These are phyloP conservation scores for Gelatoporia subvermispora DNA, from an alignment of 768 basidiomycete species.

Conservation along the genomic window DNA sequence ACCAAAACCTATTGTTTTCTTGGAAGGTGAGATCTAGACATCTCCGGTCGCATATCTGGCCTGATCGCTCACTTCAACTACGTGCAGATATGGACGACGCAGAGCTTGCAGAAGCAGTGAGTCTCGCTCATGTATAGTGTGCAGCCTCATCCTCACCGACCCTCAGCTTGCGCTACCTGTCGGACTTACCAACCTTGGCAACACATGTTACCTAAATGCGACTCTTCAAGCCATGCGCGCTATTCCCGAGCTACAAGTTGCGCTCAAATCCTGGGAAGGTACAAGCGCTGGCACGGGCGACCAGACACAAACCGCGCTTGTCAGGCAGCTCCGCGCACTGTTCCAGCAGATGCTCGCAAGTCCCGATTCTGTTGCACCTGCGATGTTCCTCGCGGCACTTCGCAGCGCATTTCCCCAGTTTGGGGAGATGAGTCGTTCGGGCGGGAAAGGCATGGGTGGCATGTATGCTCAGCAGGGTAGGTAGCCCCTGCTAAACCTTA, in stretches of 20 bases:
- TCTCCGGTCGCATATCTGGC: neutral
- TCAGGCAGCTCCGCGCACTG: constrained; percentile 25
- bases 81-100: constrained; percentile 73
- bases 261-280: constrained; percentile 46
- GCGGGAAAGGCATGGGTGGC: constrained; percentile 34
- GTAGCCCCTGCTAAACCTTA: neutral
- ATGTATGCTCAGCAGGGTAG: constrained; percentile 76
- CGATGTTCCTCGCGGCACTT: constrained; percentile 61
- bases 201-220: constrained; percentile 98
- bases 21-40: constrained; percentile 60
- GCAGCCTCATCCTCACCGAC: neutral
- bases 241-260: constrained; percentile 81
- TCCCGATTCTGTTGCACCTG: constrained; percentile 70
- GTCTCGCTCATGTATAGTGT: constrained; percentile 14
- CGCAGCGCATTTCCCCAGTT: constrained; percentile 88
- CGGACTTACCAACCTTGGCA: constrained; percentile 82
- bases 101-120: constrained; percentile 74
- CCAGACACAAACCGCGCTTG: too few relatives aligned
- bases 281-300: too few relatives aligned
- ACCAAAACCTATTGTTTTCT: constrained; percentile 68
- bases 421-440: constrained; percentile 54
- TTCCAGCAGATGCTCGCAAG: constrained; percentile 72
- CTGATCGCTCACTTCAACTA: neutral
- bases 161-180: constrained; percentile 72
- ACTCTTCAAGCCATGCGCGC: constrained; percentile 91